Evolutionary conservation across 2,329 filamentous ascomycete species (phyloP), one percentile per base, ranked within the genome.

Genomic region (Coniochaeta sp.): DNA sequence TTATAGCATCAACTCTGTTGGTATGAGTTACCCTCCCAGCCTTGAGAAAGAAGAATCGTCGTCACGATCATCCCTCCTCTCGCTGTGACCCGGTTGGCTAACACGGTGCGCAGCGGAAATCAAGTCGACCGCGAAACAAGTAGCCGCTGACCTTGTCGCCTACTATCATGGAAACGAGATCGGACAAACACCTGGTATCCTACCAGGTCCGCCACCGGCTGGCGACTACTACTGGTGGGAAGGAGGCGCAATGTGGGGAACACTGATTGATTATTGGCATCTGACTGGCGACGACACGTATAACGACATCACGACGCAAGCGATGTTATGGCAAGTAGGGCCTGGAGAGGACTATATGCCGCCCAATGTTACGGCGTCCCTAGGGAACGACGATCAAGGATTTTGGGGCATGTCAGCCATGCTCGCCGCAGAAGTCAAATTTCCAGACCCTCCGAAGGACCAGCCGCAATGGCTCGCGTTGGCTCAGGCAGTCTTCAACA

Each of bases 141-240:
- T 69, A 12, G 67, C 67, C 12, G 67, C 65, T 63, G 67, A 68
- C 50, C 52, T 68, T 58, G 67, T 68, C 65, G 60, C 64, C 9
- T 64, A 61, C 22, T 69, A 68, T 63, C 59, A 69, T 22, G 68
- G 68, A 28, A 68, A 69, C 64, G 40, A 66, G 58, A 73, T 79
- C 1, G 81, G 82, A 59, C 72, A 77, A 67, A 80, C 79, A 17
- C 82, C 82, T 8, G 83, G 83, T 36, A 84, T 84, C 65, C 71
- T 85, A 12, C 82, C 82, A 1, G 82, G 82, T 0, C 83, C 83
- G 59, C 82, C 82, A 12, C 64, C 76, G 40, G 71, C 68, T 58
- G 82, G 82, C 64, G 77, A 81, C 63, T 88, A 88, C 70, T 90
- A 89, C 77, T 91, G 88, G 88, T 91, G 88, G 88, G 85, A 90